A percentile compares a stretch with the other conserved stretches of the same genome.
phyloP scores from a whole-genome alignment of 352 stramenopile genomes.

The Globisporangium nagaii region DNA sequence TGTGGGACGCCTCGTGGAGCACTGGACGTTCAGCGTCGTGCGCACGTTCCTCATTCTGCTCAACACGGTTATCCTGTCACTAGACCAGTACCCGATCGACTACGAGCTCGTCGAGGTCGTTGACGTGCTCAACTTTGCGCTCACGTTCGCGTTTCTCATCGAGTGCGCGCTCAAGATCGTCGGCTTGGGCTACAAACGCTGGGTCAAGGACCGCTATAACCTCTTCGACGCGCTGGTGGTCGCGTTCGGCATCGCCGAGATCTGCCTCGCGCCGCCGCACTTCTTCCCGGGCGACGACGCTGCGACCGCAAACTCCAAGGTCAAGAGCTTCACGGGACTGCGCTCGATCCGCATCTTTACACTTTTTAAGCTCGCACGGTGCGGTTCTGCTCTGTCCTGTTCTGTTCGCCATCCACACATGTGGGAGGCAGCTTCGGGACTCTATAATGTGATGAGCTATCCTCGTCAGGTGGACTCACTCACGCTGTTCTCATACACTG shows the following conservation, averaged over 20 bases:
- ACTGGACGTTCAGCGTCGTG: constrained; percentile 51
- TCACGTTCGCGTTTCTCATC: constrained; percentile 46
- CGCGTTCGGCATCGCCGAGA: constrained; percentile 27
- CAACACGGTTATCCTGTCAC: constrained; percentile 80
- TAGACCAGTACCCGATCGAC: constrained; percentile 74
- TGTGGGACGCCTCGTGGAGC: constrained; percentile 25
- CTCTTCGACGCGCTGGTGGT: constrained; percentile 72
- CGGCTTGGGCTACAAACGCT: constrained; percentile 48
- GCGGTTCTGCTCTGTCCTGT: no score
- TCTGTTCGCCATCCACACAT: no score
- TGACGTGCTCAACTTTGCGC: constrained; percentile 52
- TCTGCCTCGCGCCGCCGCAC: constrained; percentile 27
- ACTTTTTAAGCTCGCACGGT: constrained; percentile 87
- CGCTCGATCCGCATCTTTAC: constrained; percentile 82
- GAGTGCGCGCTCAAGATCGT: constrained; percentile 64
- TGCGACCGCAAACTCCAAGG: constrained; percentile 6
- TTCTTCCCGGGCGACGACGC: constrained; percentile 17
- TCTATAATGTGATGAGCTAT: constrained; percentile 17
- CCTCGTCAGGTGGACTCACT: no score
- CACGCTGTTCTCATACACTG: no score
- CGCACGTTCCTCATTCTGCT: constrained; percentile 59
- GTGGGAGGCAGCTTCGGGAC: no score
- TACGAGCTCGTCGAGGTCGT: constrained; percentile 27
- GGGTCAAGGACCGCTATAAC: constrained; percentile 64
- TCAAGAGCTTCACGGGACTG: constrained; percentile 57